Percentiles rank a stretch among this genome's conserved stretches.
Evolutionary conservation across 2,329 filamentous ascomycete genomes (phyloP).

Genomic region (Xylariaceae sp.): DNA sequence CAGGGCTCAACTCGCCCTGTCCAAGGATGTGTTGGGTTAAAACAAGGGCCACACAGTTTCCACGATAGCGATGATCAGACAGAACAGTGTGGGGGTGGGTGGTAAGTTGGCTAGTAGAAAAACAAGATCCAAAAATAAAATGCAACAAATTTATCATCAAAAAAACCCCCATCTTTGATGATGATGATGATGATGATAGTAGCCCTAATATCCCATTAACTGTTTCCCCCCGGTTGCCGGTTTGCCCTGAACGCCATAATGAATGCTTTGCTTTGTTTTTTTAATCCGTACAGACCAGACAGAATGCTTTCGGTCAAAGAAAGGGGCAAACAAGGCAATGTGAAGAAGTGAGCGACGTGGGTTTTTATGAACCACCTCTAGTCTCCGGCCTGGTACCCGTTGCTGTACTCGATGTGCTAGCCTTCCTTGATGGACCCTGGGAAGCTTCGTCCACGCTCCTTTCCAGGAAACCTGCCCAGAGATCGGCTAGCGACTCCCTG

Average conservation of each 20-base stretch:
- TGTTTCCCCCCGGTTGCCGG: neutral
- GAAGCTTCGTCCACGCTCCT: constrained; percentile 66
- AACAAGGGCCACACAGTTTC: neutral
- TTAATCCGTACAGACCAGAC: constrained; percentile 14
- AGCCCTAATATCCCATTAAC: constrained; percentile 7
- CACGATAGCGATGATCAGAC: neutral
- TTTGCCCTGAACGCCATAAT: constrained; percentile 26
- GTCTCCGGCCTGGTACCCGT: constrained; percentile 52
- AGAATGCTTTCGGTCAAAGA: neutral
- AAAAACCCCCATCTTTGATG: neutral
- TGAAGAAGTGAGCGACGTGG: neutral
- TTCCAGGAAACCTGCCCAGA: constrained; percentile 95
- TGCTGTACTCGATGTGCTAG: constrained; percentile 57
- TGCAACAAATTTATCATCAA: constrained; percentile 13
- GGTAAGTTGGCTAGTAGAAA: too few relatives aligned
- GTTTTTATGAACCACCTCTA: constrained; percentile 15
- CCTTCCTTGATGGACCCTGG: constrained; percentile 53
- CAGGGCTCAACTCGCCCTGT: constrained; percentile 7
- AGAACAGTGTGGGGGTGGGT: neutral
- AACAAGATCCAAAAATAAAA: constrained; percentile 1
- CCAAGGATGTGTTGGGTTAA: too few relatives aligned
- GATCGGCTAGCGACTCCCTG: constrained; percentile 84
- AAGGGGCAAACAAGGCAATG: neutral
- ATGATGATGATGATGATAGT: constrained; percentile 7
- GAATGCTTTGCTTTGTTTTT: constrained; percentile 25